Percentiles rank a stretch among this genome's conserved stretches.
These are phyloP conservation scores for Pseudogymnoascus sp. DNA, from an alignment of 2,329 filamentous ascomycete species.

Conservation along the genomic window DNA sequence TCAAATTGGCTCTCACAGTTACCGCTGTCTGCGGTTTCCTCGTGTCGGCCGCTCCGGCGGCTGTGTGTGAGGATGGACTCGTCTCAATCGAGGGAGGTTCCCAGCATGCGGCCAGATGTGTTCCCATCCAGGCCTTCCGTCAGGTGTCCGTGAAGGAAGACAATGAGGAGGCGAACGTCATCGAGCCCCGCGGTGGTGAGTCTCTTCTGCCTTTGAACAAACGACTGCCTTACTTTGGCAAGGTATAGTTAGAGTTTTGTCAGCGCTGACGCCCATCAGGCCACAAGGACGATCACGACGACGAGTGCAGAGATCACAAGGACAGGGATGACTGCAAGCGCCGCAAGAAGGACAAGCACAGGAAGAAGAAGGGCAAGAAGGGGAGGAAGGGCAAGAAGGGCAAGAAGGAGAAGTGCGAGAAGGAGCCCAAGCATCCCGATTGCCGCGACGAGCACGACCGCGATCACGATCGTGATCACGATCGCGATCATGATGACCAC, in stretches of 20 bases:
- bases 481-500: not conserved
- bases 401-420: not conserved
- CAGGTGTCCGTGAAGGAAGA: not conserved
- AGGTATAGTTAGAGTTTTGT: not conserved
- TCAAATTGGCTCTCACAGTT: not conserved
- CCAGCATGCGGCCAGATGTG: not conserved
- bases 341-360: conserved; percentile 4
- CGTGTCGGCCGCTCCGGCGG: not conserved
- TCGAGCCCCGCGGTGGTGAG: not conserved
- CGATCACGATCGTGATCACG: not conserved
- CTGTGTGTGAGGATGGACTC: not conserved
- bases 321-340: not conserved
- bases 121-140: not conserved
- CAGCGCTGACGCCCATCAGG: not conserved
- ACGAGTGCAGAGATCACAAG: not conserved
- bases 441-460: not conserved
- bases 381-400: not conserved
- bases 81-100: not conserved
- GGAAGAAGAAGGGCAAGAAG: not conserved
- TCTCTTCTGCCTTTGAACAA: not conserved
- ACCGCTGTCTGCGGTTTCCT: not conserved
- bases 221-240: not conserved
- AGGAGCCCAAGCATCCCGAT: not conserved
- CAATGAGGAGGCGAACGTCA: not conserved
- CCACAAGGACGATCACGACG: not conserved